These are phyloP conservation scores for Steccherinum ochraceum DNA, from an alignment of 768 basidiomycete species.

Conservation along the genomic window DNA sequence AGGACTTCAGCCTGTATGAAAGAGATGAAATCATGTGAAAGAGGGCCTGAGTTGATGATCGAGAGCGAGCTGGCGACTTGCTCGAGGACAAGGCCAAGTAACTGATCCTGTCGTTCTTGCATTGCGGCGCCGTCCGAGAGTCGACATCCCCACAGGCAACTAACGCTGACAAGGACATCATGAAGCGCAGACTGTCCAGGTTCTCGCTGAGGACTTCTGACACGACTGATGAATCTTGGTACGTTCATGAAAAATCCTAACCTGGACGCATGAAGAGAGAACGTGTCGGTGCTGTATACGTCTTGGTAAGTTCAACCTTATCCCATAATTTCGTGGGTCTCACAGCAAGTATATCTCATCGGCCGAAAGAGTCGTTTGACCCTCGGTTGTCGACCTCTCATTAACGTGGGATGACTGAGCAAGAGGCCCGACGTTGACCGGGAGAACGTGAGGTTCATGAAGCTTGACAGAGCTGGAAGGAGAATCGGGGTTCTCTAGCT, in stretches of 20 bases:
- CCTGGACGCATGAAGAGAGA: conserved; percentile 50
- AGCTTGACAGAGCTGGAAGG: not conserved
- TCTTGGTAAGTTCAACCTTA: conserved; percentile 3
- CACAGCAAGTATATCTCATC: too few species aligned
- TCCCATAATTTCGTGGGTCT: conserved; percentile 9
- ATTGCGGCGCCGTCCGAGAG: conserved; percentile 19
- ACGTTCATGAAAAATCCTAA: conserved; percentile 64
- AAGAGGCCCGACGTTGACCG: not conserved
- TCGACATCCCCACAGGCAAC: conserved; percentile 30
- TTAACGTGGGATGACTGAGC: conserved; percentile 1
- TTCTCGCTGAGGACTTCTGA: conserved; percentile 30
- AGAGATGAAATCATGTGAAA: not conserved
- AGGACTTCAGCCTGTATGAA: not conserved
- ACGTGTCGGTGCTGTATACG: conserved; percentile 42
- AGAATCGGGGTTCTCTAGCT: not conserved
- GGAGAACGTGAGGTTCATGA: not conserved
- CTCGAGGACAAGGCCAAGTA: conserved; percentile 44
- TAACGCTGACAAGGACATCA: conserved; percentile 36
- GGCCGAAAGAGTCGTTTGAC: too few species aligned
- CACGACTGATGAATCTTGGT: conserved; percentile 36
- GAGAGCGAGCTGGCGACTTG: conserved; percentile 40
- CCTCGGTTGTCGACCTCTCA: too few species aligned
- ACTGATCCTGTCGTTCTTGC: conserved; percentile 24
- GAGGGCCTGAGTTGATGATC: conserved; percentile 37
- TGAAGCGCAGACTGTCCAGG: conserved; percentile 18